Evolutionary conservation across 352 stramenopile species (phyloP), one percentile per base, ranked within the genome.

Genomic region (Phytopythium cucurbitacearum): DNA sequence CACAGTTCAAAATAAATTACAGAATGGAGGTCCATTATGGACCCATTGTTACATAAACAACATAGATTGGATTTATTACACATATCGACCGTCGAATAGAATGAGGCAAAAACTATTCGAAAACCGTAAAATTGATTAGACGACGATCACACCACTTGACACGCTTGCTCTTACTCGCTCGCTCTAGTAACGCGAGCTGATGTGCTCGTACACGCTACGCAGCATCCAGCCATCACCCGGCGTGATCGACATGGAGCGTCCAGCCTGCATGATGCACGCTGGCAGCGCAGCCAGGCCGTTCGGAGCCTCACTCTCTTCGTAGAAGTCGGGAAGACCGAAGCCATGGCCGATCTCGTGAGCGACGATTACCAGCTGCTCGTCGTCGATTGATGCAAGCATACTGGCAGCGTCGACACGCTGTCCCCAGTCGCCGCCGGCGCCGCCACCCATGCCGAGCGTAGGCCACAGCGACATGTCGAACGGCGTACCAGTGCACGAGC

Each of bases 381-480:
- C 28, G 32, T 76, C 62, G 28, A 79, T 45, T 1, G 49, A 51
- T 32, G 53, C 44, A 33, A 76, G 21, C 65, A 75, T 75, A 46
- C 53, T 68, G 10, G 15, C 57, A 7, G 53, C 65, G 40, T 79
- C 66, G 15, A 75, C 66, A 37, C 66, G 69, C 56, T 79, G 69
- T 40, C 59, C 63, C 63, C 63, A 71, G 63, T 71, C 63, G 1
- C 42, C 61, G 33, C 40, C 62, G 3, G 61, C 66, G 21, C 65
- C 65, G 21, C 21, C 21, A 28, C 21, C 21, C 21, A 28, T 28
- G 21, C 21, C 21, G 21, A 28, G 21, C 11, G 69, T 79, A 13
- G 66, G 69, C 69, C 69, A 79, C 44, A 79, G 48, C 42, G 69
- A 76, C 52, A 75, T 75, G 41, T 76, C 69, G 40, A 79, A 79